Evolutionary conservation across 2,329 filamentous ascomycete species (phyloP).

Genomic region (Pseudogymnoascus sp.): DNA sequence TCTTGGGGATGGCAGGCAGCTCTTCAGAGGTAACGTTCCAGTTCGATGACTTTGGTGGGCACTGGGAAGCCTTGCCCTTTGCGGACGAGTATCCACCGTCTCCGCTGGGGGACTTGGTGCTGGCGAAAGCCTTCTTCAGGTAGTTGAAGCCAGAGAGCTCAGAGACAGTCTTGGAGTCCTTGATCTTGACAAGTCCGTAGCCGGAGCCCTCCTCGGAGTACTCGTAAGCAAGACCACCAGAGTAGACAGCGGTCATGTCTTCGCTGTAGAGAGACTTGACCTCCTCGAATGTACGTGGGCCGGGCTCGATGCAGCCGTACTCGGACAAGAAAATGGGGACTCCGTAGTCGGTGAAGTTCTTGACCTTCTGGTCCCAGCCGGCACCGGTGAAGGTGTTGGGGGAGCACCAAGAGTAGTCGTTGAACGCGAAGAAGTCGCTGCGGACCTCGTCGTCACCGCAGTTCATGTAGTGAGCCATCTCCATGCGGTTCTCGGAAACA

Average conservation of each 20-base stretch:
- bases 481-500: slow-evolving; percentile 70
- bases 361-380: slow-evolving; percentile 72
- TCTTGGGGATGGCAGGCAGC: slow-evolving; percentile 1
- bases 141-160: slow-evolving; percentile 2
- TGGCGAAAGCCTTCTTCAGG: background rate
- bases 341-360: slow-evolving; percentile 82
- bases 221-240: slow-evolving; percentile 97
- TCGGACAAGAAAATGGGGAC: slow-evolving; percentile 98
- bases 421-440: slow-evolving; percentile 99
- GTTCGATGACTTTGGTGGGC: background rate
- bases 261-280: slow-evolving; percentile 70
- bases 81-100: background rate
- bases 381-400: slow-evolving; percentile 68
- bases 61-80: background rate
- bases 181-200: slow-evolving; percentile 67
- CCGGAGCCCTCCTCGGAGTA: slow-evolving; percentile 89
- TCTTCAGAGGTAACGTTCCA: background rate
- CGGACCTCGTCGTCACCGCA: slow-evolving; percentile 60
- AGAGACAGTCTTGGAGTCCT: slow-evolving; percentile 54
- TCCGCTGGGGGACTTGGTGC: background rate
- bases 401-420: slow-evolving; percentile 99
- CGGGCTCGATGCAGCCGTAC: slow-evolving; percentile 81
- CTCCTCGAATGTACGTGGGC: slow-evolving; percentile 73
- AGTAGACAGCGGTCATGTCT: slow-evolving; percentile 82
- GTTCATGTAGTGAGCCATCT: slow-evolving; percentile 90